These are phyloP conservation scores for Cryptosporidium tyzzeri DNA, from an alignment of 169 alveolate genomes.

Conservation along the genomic window DNA sequence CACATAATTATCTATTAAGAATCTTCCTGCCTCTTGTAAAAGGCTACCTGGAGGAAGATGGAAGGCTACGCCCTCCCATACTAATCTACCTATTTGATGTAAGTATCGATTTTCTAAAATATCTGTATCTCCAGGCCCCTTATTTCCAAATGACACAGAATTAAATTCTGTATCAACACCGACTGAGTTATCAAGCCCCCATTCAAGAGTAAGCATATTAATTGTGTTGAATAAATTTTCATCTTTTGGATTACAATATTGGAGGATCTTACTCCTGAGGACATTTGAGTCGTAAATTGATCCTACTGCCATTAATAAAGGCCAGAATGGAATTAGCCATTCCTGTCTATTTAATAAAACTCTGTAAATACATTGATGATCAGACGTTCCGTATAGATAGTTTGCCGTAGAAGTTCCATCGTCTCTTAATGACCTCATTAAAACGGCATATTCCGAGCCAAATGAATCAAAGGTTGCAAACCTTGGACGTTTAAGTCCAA, in stretches of 20 bases:
- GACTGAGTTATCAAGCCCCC: constrained; percentile 55
- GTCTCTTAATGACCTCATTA: constrained; percentile 82
- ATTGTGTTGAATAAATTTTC: constrained; percentile 36
- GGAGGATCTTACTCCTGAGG: constrained; percentile 57
- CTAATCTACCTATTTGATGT: constrained; percentile 84
- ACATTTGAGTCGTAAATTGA: constrained; percentile 45
- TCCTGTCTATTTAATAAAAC: constrained; percentile 60
- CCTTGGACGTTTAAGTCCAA: constrained; percentile 81
- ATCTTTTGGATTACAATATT: constrained; percentile 61
- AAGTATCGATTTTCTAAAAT: constrained; percentile 86
- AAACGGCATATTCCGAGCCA: constrained; percentile 82
- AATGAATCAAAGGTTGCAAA: constrained; percentile 78
- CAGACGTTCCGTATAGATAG: constrained; percentile 68
- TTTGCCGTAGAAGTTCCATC: constrained; percentile 75
- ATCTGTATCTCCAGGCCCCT: constrained; percentile 84
- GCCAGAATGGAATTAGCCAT: constrained; percentile 74
- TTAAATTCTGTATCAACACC: constrained; percentile 54
- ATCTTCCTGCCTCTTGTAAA: constrained; percentile 94
- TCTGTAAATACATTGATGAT: constrained; percentile 63
- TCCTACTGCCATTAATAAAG: constrained; percentile 63
- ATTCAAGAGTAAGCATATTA: constrained; percentile 71
- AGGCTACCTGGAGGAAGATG: constrained; percentile 90
- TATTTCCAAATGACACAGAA: constrained; percentile 51
- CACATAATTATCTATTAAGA: constrained; percentile 92
- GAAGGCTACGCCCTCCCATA: constrained; percentile 85